A percentile compares a stretch with the other conserved stretches of the same genome.
Evolutionary conservation across 495 filamentous ascomycete genomes (phyloP).

Genomic region (Echria macrotheca): DNA sequence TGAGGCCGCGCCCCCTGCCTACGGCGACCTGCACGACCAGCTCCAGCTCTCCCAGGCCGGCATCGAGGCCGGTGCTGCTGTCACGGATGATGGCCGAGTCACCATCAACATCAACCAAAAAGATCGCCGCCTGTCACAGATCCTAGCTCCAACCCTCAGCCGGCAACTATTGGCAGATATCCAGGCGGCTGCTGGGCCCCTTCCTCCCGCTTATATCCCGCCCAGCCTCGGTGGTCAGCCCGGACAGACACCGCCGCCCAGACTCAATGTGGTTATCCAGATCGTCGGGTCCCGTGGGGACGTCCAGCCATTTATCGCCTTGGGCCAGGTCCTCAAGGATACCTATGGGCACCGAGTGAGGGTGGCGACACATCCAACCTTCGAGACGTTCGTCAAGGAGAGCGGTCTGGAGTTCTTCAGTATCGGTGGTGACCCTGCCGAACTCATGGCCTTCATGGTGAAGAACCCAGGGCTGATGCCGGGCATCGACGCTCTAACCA

Average conservation of each 20-base stretch:
- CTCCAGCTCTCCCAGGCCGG: constrained; percentile 45
- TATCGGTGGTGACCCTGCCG: constrained; percentile 65
- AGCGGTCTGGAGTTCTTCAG: constrained; percentile 66
- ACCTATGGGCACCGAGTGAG: constrained; percentile 65
- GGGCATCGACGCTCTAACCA: constrained; percentile 55
- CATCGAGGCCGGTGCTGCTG: constrained; percentile 41
- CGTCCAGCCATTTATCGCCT: constrained; percentile 69
- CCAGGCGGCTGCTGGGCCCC: constrained; percentile 29
- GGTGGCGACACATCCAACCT: constrained; percentile 63
- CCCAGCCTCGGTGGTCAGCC: constrained; percentile 53
- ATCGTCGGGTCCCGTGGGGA: constrained; percentile 73
- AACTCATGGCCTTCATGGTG: constrained; percentile 79
- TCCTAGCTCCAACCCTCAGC: constrained; percentile 61
- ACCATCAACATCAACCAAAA: constrained; percentile 71
- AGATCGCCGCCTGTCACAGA: constrained; percentile 54
- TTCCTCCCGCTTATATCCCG: constrained; percentile 57
- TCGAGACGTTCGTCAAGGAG: constrained; percentile 61
- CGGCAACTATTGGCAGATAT: constrained; percentile 48
- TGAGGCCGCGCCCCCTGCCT: constrained; percentile 38
- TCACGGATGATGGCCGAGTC: constrained; percentile 62
- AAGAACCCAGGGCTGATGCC: constrained; percentile 73
- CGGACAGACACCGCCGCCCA: constrained; percentile 51
- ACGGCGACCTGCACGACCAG: constrained; percentile 40
- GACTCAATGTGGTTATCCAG: constrained; percentile 71
- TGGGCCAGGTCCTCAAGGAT: constrained; percentile 64